Evolutionary conservation across 2,329 filamentous ascomycete genomes (phyloP).

Genomic region (Beauveria sp.): DNA sequence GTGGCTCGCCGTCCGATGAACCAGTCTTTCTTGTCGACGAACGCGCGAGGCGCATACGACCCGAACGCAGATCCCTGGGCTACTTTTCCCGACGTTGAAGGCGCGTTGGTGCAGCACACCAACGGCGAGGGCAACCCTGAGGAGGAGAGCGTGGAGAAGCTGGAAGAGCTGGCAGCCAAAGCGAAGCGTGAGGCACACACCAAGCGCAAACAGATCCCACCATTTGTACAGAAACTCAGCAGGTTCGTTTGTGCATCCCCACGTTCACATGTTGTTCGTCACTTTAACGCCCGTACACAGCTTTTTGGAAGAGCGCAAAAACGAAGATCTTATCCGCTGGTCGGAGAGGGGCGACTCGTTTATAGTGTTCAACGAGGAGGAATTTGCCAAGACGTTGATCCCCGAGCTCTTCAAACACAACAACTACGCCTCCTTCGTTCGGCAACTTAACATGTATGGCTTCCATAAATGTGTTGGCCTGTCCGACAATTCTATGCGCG

Average conservation of each 20-base stretch:
- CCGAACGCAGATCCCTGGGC: conserved; percentile 32
- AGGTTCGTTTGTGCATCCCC: conserved; percentile 54
- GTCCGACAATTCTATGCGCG: conserved; percentile 95
- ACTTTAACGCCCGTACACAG: conserved; percentile 40
- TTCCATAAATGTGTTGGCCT: conserved; percentile 94
- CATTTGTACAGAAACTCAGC: conserved; percentile 96
- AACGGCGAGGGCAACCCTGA: conserved; percentile 32
- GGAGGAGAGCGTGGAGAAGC: conserved; percentile 65
- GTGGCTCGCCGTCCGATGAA: conserved; percentile 47
- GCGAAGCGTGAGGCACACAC: conserved; percentile 83
- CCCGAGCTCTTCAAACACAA: conserved; percentile 99
- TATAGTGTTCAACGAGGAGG: conserved; percentile 92
- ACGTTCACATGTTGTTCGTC: neutral
- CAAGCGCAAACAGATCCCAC: conserved; percentile 92
- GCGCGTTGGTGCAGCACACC: conserved; percentile 29
- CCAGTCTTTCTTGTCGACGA: conserved; percentile 40
- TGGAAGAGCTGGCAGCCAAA: conserved; percentile 71
- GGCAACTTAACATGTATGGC: conserved; percentile 94
- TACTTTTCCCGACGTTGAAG: conserved; percentile 33
- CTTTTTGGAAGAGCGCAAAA: conserved; percentile 87
- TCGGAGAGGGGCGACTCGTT: conserved; percentile 95
- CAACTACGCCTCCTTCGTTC: conserved; percentile 94
- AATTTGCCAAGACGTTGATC: conserved; percentile 94
- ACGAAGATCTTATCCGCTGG: conserved; percentile 93
- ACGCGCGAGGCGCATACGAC: conserved; percentile 30